A percentile compares a stretch with the other conserved stretches of the same genome.
phyloP scores from a whole-genome alignment of 768 basidiomycete genomes.

The Pleurotus salmoneostramineus region DNA sequence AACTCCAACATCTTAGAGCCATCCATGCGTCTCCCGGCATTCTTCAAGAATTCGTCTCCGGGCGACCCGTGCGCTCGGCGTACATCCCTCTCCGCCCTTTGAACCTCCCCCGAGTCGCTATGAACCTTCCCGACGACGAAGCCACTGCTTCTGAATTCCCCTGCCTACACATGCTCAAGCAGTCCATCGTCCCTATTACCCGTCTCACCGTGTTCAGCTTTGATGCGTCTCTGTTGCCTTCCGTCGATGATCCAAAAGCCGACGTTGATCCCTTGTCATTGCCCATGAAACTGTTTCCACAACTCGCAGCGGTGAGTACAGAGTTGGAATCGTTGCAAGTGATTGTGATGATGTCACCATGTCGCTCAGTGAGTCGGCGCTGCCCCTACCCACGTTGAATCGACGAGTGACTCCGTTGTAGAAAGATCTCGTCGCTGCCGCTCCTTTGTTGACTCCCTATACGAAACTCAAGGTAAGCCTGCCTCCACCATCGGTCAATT shows the following conservation, averaged over 20 bases:
- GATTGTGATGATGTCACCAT: conserved; percentile 49
- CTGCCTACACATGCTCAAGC: neutral
- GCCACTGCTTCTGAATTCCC: neutral
- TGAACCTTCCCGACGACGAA: neutral
- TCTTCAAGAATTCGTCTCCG: conserved; percentile 2
- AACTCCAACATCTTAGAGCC: conserved; percentile 45
- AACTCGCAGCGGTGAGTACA: conserved; percentile 43
- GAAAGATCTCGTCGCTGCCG: neutral
- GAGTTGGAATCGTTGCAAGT: conserved; percentile 58
- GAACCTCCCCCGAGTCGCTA: neutral
- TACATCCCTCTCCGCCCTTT: conserved; percentile 1
- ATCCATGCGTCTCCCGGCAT: conserved; percentile 42
- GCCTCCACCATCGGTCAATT: neutral
- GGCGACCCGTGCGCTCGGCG: neutral
- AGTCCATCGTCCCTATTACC: neutral
- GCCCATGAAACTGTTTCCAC: conserved; percentile 9
- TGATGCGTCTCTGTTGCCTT: neutral
- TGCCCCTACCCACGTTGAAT: neutral
- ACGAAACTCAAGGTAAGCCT: neutral
- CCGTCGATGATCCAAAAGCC: conserved; percentile 36
- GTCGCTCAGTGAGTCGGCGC: conserved; percentile 35
- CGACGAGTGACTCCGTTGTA: neutral
- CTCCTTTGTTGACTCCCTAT: neutral
- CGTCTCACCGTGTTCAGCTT: conserved; percentile 6
- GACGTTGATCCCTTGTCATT: conserved; percentile 44